Percentiles rank a stretch among this genome's conserved stretches.
These are phyloP conservation scores for Populus tomentosa DNA, from an alignment of 441 rosid species.

Conservation along the genomic window DNA sequence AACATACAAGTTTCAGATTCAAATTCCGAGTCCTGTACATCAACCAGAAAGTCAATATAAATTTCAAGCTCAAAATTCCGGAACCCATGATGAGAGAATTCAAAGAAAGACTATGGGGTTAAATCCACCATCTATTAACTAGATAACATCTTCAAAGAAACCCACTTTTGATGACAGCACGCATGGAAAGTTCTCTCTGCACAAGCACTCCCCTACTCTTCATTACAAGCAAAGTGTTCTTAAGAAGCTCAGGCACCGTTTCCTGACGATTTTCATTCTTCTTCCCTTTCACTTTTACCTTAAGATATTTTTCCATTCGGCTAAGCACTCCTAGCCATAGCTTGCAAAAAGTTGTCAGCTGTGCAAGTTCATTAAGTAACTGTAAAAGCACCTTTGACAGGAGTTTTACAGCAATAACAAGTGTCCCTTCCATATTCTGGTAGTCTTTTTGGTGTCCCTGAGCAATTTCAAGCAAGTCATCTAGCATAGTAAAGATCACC, in stretches of 20 bases:
- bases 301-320: slow-evolving; percentile 85
- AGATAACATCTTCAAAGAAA: too few relatives aligned
- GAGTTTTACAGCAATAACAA: slow-evolving; percentile 67
- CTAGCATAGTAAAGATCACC: slow-evolving; percentile 85
- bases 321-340: slow-evolving; percentile 89
- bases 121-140: too few relatives aligned
- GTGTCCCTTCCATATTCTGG: slow-evolving; percentile 88
- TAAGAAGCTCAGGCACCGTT: too few relatives aligned
- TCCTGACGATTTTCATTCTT: too few relatives aligned
- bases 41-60: too few relatives aligned
- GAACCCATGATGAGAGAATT: too few relatives aligned
- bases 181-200: slow-evolving; percentile 33
- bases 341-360: slow-evolving; percentile 80
- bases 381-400: slow-evolving; percentile 71
- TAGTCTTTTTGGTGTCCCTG: slow-evolving; percentile 83
- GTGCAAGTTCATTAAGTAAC: slow-evolving; percentile 62
- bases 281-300: slow-evolving; percentile 37
- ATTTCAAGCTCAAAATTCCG: too few relatives aligned
- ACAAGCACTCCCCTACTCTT: slow-evolving; percentile 54
- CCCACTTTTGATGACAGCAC: too few relatives aligned
- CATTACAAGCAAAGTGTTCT: slow-evolving; percentile 59
- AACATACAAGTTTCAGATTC: too few relatives aligned
- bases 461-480: slow-evolving; percentile 90
- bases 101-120: too few relatives aligned
- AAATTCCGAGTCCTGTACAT: too few relatives aligned